Evolutionary conservation across 306 rosid species (phyloP), one percentile per base, ranked within the genome.

Genomic region (Trifolium subterraneum): DNA sequence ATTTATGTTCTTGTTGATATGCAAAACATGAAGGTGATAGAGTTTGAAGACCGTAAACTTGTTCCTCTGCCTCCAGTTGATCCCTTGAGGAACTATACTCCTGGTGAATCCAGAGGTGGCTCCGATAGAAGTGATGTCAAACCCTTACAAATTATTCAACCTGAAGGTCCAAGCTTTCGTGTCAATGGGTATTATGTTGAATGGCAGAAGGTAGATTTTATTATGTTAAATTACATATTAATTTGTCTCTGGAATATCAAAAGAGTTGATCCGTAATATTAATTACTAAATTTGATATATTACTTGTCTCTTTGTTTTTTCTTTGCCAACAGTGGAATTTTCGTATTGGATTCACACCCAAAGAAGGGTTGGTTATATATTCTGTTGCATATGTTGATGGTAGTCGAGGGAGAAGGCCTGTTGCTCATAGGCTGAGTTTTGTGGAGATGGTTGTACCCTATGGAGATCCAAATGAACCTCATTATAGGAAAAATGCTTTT

Each of bases 361-460:
- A 90, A 76, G 98, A 93, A 81, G 96, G 98, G 56, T 83, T 93
- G 82, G 87, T 93, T 70, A 90, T 93, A 83, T 75, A 93, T 78
- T 93, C 98, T 63, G 87, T 93, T 52, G 98, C 95, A 3, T 93
- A 93, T 79, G 89, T 88, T 78, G 98, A 93, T 83, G 98, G 97
- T 59, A 93, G 87, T 81, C 82, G 91, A 36, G 98, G 98, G 41
- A 85, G 93, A 86, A 87, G 98, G 78, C 87, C 96, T 48, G 90
- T 90, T 35, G 98, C 98, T 61, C 96, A 93, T 72, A 86, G 98
- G 71, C 72, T 93, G 74, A 90, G 95, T 85, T 88, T 88, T 84
- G 98, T 88, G 83, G 98, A 93, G 80, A 90, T 93, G 93, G 98
- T 93, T 76, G 98, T 93, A 73, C 98, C 97, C 2, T 93, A 87